Conservation (phyloP, 1,284 basidiomycete species). For the Coniferiporia weirii region DNA sequence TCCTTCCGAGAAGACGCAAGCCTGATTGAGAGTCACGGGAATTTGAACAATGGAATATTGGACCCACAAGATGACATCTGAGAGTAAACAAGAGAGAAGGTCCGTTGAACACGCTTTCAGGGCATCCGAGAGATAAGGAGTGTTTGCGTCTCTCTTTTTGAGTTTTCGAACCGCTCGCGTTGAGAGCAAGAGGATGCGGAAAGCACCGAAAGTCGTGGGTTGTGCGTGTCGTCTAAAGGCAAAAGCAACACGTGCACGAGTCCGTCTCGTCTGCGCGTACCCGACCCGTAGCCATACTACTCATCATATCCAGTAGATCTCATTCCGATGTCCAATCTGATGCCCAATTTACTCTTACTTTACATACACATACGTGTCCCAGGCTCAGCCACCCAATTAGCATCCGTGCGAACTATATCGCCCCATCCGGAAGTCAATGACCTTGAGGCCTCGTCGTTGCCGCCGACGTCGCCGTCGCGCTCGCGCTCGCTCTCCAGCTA, state of each 20-base stretch:
- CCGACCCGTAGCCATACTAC: background rate
- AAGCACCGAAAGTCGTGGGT: background rate
- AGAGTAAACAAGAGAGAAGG: constrained; percentile 6
- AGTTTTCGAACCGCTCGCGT: background rate
- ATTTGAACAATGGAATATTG: constrained; percentile 9
- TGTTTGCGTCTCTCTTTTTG: background rate
- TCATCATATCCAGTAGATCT: constrained; percentile 12
- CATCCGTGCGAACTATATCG: too few relatives aligned
- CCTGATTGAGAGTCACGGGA: constrained; percentile 13
- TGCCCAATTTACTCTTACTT: too few relatives aligned
- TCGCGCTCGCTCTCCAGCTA: background rate
- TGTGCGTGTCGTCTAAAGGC: constrained; percentile 12
- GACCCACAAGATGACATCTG: constrained; percentile 15
- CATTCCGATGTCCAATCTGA: background rate
- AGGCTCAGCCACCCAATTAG: too few relatives aligned
- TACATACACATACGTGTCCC: too few relatives aligned
- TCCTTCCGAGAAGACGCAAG: background rate
- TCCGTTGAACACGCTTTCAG: background rate
- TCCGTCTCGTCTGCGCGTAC: background rate
- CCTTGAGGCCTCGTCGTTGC: too few relatives aligned
- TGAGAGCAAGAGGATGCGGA: background rate
- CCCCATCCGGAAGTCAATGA: too few relatives aligned
- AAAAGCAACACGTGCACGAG: constrained; percentile 2
- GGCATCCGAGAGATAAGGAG: constrained; percentile 3
- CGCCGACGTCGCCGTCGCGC: background rate